Percentiles rank a stretch among this genome's conserved stretches.
These are phyloP conservation scores for Lentinula detonsa DNA, from an alignment of 768 basidiomycete species.

Conservation along the genomic window DNA sequence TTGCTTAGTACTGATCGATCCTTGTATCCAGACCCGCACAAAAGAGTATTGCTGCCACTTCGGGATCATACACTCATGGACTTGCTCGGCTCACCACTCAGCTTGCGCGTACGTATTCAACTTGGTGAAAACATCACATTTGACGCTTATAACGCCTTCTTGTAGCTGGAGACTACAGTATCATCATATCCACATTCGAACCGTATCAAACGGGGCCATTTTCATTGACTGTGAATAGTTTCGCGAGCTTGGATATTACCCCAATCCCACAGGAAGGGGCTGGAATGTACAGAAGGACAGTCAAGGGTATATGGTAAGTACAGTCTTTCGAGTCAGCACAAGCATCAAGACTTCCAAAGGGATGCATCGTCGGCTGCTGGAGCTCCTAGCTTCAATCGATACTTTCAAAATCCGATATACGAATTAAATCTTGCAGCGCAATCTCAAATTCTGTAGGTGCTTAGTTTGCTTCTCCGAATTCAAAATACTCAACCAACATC, in stretches of 20 bases:
- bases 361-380: conserved; percentile 53
- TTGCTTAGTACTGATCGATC: background rate
- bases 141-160: background rate
- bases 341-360: conserved; percentile 33
- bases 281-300: conserved; percentile 73
- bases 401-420: conserved; percentile 63
- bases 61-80: conserved; percentile 81
- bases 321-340: background rate
- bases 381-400: conserved; percentile 59
- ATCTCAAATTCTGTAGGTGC: conserved; percentile 52
- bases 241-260: conserved; percentile 52
- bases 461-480: background rate
- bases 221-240: conserved; percentile 57
- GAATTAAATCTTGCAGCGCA: conserved; percentile 47
- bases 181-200: conserved; percentile 84
- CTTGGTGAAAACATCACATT: background rate
- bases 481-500: background rate
- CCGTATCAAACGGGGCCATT: conserved; percentile 64
- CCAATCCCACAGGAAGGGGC: conserved; percentile 82
- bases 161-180: conserved; percentile 72
- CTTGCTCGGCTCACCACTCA: conserved; percentile 48
- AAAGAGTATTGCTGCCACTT: conserved; percentile 66
- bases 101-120: conserved; percentile 41
- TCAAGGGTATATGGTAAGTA: conserved; percentile 71
- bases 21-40: conserved; percentile 39